Evolutionary conservation across 495 filamentous ascomycete genomes (phyloP).

Genomic region (Penicillium parvum): DNA sequence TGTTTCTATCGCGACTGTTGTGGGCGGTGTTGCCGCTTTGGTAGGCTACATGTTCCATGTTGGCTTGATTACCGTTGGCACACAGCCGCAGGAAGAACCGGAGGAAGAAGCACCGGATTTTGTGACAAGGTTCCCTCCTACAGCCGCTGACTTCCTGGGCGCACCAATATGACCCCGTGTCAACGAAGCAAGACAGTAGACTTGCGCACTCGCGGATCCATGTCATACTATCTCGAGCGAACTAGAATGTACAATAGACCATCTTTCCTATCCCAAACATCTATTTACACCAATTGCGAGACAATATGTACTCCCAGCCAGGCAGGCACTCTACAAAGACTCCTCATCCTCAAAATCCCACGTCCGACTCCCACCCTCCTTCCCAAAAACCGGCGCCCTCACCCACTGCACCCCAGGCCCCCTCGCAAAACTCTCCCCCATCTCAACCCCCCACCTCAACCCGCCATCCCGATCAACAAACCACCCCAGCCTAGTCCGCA

Average conservation of each 20-base stretch:
- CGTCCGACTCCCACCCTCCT: conserved; percentile 8
- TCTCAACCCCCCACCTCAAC: conserved; percentile 19
- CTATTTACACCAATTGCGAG: too few relatives aligned
- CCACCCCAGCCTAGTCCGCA: conserved; percentile 18
- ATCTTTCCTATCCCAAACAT: too few relatives aligned
- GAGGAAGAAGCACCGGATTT: conserved; percentile 12
- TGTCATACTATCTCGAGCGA: too few relatives aligned
- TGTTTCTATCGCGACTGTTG: conserved; percentile 35
- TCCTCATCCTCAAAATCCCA: conserved; percentile 9
- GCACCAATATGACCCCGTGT: conserved; percentile 9
- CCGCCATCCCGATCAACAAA: conserved; percentile 18
- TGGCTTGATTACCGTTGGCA: conserved; percentile 22
- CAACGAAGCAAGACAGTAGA: neutral
- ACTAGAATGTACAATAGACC: too few relatives aligned
- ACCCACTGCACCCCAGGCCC: conserved; percentile 16
- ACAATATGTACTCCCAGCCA: too few relatives aligned
- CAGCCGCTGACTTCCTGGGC: neutral
- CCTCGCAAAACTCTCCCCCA: conserved; percentile 16
- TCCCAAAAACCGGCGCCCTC: conserved; percentile 8
- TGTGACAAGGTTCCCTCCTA: neutral
- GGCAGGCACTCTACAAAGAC: neutral
- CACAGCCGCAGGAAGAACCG: conserved; percentile 12
- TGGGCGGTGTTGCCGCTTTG: conserved; percentile 32
- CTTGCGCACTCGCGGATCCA: too few relatives aligned
- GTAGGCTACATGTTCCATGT: conserved; percentile 40